A percentile compares a stretch with the other conserved stretches of the same genome.
Conservation (phyloP, 768 basidiomycete species). For the Dentipellis fragilis region DNA sequence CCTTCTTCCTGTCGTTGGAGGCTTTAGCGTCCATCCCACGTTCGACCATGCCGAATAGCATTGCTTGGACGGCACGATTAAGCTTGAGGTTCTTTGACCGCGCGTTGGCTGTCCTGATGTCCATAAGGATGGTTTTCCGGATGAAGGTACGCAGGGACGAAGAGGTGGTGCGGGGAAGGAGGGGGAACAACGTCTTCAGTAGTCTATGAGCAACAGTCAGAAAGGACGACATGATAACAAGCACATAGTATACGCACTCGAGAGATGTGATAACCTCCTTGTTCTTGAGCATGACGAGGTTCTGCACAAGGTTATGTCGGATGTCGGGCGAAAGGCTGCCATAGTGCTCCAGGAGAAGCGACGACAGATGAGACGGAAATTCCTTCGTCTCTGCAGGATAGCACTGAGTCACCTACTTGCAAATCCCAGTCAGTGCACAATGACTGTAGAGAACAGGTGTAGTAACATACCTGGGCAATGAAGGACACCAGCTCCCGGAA, state of each 20-base stretch:
- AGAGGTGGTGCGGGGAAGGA: slow-evolving; percentile 90
- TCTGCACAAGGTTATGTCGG: slow-evolving; percentile 78
- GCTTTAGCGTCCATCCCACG: slow-evolving; percentile 80
- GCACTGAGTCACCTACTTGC: slow-evolving; percentile 68
- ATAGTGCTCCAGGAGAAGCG: slow-evolving; percentile 72
- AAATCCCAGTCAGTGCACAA: background rate
- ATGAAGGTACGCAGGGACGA: slow-evolving; percentile 76
- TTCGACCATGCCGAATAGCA: slow-evolving; percentile 95
- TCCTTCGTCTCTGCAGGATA: slow-evolving; percentile 87
- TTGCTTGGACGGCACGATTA: slow-evolving; percentile 90
- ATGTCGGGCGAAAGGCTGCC: slow-evolving; percentile 69
- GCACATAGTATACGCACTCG: slow-evolving; percentile 52
- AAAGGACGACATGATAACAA: background rate
- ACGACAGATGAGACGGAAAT: slow-evolving; percentile 73
- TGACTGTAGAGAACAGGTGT: background rate
- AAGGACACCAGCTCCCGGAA: slow-evolving; percentile 87
- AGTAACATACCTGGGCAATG: slow-evolving; percentile 64
- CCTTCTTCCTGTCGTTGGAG: slow-evolving; percentile 74
- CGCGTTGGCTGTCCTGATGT: slow-evolving; percentile 84
- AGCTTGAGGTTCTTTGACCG: slow-evolving; percentile 90
- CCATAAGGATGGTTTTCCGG: slow-evolving; percentile 86
- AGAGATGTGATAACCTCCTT: slow-evolving; percentile 88
- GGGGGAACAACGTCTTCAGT: slow-evolving; percentile 84
- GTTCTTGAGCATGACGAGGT: slow-evolving; percentile 86
- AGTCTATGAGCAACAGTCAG: slow-evolving; percentile 43